Conservation (phyloP, 768 basidiomycete species). For the Naganishia vishniacii region DNA sequence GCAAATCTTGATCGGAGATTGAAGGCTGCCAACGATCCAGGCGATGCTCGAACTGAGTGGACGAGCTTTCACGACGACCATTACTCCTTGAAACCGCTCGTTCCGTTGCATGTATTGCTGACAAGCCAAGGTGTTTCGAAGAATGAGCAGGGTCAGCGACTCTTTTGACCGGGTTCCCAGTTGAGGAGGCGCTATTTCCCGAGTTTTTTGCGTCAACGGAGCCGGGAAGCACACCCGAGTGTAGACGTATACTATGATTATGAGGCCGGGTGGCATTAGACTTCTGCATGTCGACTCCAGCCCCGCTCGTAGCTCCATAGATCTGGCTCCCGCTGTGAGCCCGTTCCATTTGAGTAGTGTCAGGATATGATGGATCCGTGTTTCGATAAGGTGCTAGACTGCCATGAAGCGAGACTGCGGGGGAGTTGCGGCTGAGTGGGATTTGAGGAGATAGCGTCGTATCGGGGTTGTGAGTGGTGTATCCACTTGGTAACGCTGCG, state of each 20-base stretch:
- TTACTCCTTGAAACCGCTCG: not conserved
- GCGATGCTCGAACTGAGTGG: not conserved
- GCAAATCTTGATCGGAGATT: not conserved
- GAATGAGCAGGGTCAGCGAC: not conserved
- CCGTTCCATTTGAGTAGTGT: not conserved
- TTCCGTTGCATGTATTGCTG: not conserved
- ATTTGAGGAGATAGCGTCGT: not conserved
- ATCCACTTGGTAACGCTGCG: not conserved
- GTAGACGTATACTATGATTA: not conserved
- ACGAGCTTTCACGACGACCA: not conserved
- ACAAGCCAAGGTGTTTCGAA: not conserved
- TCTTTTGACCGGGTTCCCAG: not conserved
- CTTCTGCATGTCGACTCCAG: not conserved
- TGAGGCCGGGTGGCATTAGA: not conserved
- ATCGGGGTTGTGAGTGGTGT: not conserved
- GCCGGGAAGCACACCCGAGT: not conserved
- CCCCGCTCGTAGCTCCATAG: not conserved
- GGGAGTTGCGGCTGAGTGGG: conserved; percentile 7
- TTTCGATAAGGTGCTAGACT: not conserved
- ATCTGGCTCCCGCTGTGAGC: not conserved
- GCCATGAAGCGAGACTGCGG: not conserved
- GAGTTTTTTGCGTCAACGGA: not conserved
- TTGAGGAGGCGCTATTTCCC: not conserved
- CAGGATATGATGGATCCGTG: not conserved
- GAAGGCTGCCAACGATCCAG: not conserved